Conservation (phyloP, 805 yeast genomes). For the Teunomyces lycoperdinae region DNA sequence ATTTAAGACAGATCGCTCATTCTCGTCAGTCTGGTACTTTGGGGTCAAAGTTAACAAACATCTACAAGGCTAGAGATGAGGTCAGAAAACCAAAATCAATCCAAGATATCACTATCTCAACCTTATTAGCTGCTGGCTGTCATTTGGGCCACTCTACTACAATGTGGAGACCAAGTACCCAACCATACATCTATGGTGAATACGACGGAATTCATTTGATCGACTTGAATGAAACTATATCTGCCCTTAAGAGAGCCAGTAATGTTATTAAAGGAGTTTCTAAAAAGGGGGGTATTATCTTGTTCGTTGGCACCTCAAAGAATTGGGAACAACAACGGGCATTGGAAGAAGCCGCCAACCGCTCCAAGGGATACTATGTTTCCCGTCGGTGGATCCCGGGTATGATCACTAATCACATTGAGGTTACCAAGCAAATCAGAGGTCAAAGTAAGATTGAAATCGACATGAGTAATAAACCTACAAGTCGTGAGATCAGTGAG, state of each 20-base stretch:
- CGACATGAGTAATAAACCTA: constrained; percentile 67
- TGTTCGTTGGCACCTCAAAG: constrained; percentile 80
- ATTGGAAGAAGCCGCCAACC: constrained; percentile 73
- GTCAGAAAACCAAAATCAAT: constrained; percentile 56
- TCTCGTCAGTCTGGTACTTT: constrained; percentile 49
- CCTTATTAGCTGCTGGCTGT: constrained; percentile 85
- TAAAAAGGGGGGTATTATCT: constrained; percentile 77
- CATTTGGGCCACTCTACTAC: constrained; percentile 91
- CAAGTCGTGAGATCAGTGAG: constrained; percentile 52
- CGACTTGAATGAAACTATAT: constrained; percentile 80
- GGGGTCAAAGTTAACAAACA: constrained; percentile 63
- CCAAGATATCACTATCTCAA: constrained; percentile 60
- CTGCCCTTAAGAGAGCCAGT: constrained; percentile 76
- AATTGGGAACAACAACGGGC: constrained; percentile 65
- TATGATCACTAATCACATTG: constrained; percentile 80
- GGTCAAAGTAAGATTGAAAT: constrained; percentile 51
- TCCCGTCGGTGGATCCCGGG: constrained; percentile 93
- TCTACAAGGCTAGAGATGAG: constrained; percentile 70
- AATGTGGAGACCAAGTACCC: constrained; percentile 75
- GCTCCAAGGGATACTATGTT: constrained; percentile 78
- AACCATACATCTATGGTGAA: constrained; percentile 83
- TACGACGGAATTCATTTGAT: constrained; percentile 90
- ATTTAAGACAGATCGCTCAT: constrained; percentile 68
- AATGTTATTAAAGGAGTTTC: constrained; percentile 81
- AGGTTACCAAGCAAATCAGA: constrained; percentile 54